These are phyloP conservation scores for Plectosphaerella cucumerina DNA, from an alignment of 2,329 filamentous ascomycete species.

Conservation along the genomic window DNA sequence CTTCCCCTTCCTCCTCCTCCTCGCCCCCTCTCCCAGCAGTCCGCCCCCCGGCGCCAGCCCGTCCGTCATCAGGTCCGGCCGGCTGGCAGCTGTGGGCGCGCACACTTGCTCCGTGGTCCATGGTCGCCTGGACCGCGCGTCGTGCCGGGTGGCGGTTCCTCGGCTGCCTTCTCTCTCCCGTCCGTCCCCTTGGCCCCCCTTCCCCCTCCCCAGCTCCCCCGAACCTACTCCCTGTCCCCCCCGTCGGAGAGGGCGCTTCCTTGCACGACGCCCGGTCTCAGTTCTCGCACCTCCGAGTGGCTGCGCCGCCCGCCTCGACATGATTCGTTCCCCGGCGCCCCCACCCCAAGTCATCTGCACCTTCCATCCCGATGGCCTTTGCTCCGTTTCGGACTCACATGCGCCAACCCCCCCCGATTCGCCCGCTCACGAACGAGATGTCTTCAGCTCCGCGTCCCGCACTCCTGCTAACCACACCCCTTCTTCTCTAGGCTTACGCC, in stretches of 20 bases:
- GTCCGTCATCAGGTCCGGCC: background rate
- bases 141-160: background rate
- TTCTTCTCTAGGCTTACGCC: constrained; percentile 41
- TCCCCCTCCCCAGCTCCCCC: background rate
- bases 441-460: background rate
- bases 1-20: constrained; percentile 8
- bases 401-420: background rate
- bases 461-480: constrained; percentile 16
- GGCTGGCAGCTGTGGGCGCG: constrained; percentile 5
- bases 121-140: constrained; percentile 1
- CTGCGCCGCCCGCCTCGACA: background rate
- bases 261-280: background rate
- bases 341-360: constrained; percentile 5
- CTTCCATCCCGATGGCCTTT: constrained; percentile 13
- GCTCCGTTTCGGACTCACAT: constrained; percentile 6
- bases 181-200: background rate
- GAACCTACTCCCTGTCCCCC: background rate
- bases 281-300: background rate
- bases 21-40: constrained; percentile 5
- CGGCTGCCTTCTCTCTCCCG: background rate
- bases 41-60: constrained; percentile 1
- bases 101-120: no score
- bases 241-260: background rate
- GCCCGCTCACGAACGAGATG: background rate
- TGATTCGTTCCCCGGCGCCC: background rate